These are phyloP conservation scores for Cytospora paraplurivora DNA, from an alignment of 2,329 filamentous ascomycete genomes.

Conservation along the genomic window DNA sequence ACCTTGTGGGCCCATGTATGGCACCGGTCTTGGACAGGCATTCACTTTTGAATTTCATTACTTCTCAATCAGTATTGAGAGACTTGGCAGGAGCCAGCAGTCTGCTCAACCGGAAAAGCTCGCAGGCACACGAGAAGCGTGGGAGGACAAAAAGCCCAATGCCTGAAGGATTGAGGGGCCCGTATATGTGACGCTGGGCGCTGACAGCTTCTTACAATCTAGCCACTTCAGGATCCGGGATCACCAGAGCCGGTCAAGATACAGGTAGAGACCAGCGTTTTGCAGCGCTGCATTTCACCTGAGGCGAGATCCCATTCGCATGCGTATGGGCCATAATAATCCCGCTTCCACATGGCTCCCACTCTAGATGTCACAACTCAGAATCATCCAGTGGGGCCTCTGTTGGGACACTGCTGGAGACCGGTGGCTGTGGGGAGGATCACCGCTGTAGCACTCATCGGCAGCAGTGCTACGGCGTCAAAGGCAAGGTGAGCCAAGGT, in stretches of 20 bases:
- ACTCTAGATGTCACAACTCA: neutral
- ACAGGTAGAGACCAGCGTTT: neutral
- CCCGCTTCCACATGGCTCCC: slow-evolving; percentile 10
- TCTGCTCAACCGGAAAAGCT: no score
- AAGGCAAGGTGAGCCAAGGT: neutral
- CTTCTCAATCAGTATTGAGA: neutral
- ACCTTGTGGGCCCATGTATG: slow-evolving; percentile 1
- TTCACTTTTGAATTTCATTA: neutral
- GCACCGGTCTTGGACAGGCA: neutral
- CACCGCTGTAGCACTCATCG: neutral
- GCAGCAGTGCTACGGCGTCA: neutral
- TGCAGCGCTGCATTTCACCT: slow-evolving; percentile 15
- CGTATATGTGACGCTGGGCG: no score
- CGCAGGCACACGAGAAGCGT: no score
- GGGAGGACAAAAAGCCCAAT: neutral
- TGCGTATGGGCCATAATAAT: neutral
- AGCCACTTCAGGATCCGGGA: neutral
- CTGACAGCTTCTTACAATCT: neutral
- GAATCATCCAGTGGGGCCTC: neutral
- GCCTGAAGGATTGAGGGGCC: neutral
- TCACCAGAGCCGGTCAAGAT: neutral
- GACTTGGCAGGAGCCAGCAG: neutral
- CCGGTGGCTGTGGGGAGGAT: neutral
- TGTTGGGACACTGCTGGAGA: neutral
- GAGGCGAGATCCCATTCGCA: slow-evolving; percentile 13